Conservation (phyloP, 495 filamentous ascomycete genomes). For the Friedmanniomyces simplex region DNA sequence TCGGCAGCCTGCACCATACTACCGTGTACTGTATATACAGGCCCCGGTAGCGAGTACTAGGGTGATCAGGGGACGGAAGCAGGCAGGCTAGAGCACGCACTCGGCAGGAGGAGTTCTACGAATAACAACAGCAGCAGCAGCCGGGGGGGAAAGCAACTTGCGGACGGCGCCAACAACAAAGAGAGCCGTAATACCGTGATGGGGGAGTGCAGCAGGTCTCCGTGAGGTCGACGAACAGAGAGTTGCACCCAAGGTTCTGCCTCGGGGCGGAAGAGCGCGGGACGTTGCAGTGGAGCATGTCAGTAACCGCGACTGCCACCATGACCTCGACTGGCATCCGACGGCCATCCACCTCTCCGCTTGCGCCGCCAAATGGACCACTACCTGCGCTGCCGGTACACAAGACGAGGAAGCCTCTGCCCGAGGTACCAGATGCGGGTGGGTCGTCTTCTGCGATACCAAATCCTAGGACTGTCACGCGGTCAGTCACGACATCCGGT, state of each 20-base stretch:
- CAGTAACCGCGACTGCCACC: conserved; percentile 5
- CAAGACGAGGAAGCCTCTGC: conserved; percentile 17
- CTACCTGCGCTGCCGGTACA: conserved; percentile 17
- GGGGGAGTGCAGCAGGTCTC: neutral
- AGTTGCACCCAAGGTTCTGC: neutral
- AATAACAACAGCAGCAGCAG: no score
- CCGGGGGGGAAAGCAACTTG: no score
- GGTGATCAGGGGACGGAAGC: no score
- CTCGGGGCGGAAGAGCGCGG: neutral
- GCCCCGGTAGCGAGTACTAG: no score
- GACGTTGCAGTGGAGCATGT: conserved; percentile 2
- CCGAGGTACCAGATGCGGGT: neutral
- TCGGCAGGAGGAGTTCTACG: no score
- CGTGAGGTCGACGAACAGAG: neutral
- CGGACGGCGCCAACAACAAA: no score
- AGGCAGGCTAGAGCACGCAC: no score
- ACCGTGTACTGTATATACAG: no score
- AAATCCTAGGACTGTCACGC: neutral
- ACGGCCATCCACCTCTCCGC: conserved; percentile 8
- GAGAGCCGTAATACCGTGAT: no score
- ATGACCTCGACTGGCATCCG: conserved; percentile 5
- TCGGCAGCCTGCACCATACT: no score
- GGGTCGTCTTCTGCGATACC: neutral
- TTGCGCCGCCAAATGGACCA: conserved; percentile 14
- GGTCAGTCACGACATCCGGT: conserved; percentile 14